Conservation (phyloP, 805 yeast genomes). For the Starmerella bacillaris region DNA sequence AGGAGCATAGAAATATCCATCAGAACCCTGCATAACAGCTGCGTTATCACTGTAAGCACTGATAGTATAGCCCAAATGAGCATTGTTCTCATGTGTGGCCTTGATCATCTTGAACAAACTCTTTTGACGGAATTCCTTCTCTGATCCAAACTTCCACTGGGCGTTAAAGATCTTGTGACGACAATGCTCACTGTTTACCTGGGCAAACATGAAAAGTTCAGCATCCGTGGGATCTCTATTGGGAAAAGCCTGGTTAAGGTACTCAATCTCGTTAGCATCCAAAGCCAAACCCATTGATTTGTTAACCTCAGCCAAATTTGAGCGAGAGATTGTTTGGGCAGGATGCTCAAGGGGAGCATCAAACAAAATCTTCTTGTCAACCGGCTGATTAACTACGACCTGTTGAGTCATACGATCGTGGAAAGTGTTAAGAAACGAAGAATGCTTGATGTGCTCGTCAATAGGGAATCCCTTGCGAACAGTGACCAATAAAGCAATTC, state of each 20-base stretch:
- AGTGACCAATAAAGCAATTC: constrained; percentile 53
- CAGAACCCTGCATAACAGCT: constrained; percentile 77
- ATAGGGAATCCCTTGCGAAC: constrained; percentile 58
- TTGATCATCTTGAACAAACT: constrained; percentile 87
- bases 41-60: constrained; percentile 97
- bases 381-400: constrained; percentile 33
- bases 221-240: constrained; percentile 92
- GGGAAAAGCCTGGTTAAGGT: constrained; percentile 67
- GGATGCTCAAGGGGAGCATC: constrained; percentile 70
- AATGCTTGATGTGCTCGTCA: constrained; percentile 34
- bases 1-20: constrained; percentile 64
- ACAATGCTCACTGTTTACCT: constrained; percentile 97
- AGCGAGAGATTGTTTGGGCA: constrained; percentile 37
- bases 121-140: constrained; percentile 52
- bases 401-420: constrained; percentile 90
- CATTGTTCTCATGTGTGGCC: constrained; percentile 54
- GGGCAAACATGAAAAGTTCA: constrained; percentile 97
- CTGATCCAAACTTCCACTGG: constrained; percentile 72
- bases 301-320: constrained; percentile 50
- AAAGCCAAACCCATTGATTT: constrained; percentile 79
- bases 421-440: constrained; percentile 47
- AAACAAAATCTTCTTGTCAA: constrained; percentile 33
- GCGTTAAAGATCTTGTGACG: constrained; percentile 98
- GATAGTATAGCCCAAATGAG: constrained; percentile 63
- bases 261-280: constrained; percentile 82